Base-by-base conservation (phyloP, 2,329 filamentous ascomycete species). In the Fusarium nodosum region DNA sequence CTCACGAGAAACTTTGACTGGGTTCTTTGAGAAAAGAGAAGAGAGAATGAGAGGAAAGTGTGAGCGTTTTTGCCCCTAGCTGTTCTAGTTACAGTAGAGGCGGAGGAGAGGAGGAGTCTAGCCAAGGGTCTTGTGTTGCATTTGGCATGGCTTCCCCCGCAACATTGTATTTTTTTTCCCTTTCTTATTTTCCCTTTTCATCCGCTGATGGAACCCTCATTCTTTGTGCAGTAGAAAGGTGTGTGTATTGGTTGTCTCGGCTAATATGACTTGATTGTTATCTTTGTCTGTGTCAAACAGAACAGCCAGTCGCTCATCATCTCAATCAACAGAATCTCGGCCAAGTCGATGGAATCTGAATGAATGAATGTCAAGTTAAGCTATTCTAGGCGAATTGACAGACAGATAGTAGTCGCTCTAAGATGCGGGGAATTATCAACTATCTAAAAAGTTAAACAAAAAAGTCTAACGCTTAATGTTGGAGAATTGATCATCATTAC, bases 1-100 rank as follows among this genome's bases (percentile, higher is more conserved):
- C 72, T 74, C 72, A 73, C 67, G 50, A 26, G 24, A 9, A 58
- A 58, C 10, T 7, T n/a, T 10, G n/a, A 47, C 38, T 60, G 48
- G 39, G 36, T 18, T 38, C 12, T 20, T 7, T 20, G 42, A 26
- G 20, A n/a, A 30, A 28, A 45, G 26, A 45, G 18, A 22, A 28
- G 46, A 46, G 60, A 22, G 11, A 39, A 39, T 12, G n/a, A 4
- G 22, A 42, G 39, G 42, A 12, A 30, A 42, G 18, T 24, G 39
- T 26, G 47, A 50, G 55, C 50, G 51, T 57, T 69, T 68, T 66
- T 41, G 62, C 52, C 47, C 36, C 34, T 18, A 30, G 28, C 34
- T n/a, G 34, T 36, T 47, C 46, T 36, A 34, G 56, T 58, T 55
- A 30, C 55, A 56, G 38, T 57, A 62, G 52, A 51, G 20, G 18